A percentile compares a stretch with the other conserved stretches of the same genome.
These are phyloP conservation scores for Xenosphaeropsis pyriputrescens DNA, from an alignment of 2,329 filamentous ascomycete genomes.

Conservation along the genomic window DNA sequence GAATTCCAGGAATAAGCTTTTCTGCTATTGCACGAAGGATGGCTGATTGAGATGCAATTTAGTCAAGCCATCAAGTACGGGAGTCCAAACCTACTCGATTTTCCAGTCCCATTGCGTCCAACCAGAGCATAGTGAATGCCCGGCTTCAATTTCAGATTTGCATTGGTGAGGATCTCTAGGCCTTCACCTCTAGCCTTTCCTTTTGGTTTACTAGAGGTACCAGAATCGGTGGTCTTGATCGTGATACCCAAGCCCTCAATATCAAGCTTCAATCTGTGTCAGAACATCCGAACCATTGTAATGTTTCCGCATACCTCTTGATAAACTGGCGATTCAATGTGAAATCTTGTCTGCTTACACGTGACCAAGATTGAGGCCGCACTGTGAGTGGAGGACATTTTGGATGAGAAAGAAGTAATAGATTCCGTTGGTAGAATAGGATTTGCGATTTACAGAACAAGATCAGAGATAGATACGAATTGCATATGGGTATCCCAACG, in stretches of 20 bases:
- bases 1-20: slow-evolving; percentile 65
- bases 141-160: slow-evolving; percentile 56
- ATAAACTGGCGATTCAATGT: slow-evolving; percentile 17
- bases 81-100: slow-evolving; percentile 46
- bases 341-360: slow-evolving; percentile 18
- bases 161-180: slow-evolving; percentile 56
- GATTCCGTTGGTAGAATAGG: no score
- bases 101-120: slow-evolving; percentile 70
- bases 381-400: slow-evolving; percentile 3
- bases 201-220: slow-evolving; percentile 28
- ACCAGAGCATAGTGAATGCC: slow-evolving; percentile 65
- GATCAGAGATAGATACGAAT: no score
- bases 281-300: neutral
- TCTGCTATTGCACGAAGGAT: slow-evolving; percentile 62
- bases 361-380: slow-evolving; percentile 14
- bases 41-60: slow-evolving; percentile 25
- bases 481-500: no score
- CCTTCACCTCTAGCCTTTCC: slow-evolving; percentile 32
- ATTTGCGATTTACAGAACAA: no score
- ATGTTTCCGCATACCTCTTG: slow-evolving; percentile 11
- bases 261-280: slow-evolving; percentile 33
- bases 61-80: neutral
- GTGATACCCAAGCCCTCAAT: slow-evolving; percentile 61
- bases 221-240: slow-evolving; percentile 29
- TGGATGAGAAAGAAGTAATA: no score